Conservation (phyloP, 169 alveolate species). For the Cryptosporidium parvum region DNA sequence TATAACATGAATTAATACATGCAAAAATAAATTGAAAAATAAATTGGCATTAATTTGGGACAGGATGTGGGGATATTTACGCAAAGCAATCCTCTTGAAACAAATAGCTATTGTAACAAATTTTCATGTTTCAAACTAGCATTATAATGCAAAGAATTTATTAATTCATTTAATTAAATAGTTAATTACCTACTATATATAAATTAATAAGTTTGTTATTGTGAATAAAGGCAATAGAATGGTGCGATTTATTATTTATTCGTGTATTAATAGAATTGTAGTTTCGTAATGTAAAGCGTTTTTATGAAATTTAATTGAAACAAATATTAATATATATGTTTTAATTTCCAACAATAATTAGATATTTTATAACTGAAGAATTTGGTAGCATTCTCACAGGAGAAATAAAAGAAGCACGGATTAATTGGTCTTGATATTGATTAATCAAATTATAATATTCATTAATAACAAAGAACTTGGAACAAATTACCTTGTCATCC, state of each 20-base stretch:
- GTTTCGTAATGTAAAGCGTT: too few relatives aligned
- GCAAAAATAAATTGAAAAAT: neutral
- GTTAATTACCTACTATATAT: neutral
- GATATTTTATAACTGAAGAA: neutral
- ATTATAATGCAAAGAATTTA: neutral
- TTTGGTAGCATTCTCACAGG: neutral
- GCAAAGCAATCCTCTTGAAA: neutral
- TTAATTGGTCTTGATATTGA: neutral
- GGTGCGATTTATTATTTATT: neutral
- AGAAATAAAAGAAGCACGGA: neutral
- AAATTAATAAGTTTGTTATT: too few relatives aligned
- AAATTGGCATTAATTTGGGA: neutral
- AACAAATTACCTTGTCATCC: slow-evolving; percentile 2
- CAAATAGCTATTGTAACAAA: too few relatives aligned
- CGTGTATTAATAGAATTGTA: too few relatives aligned
- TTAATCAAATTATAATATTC: neutral
- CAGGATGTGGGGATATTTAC: neutral
- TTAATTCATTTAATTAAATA: too few relatives aligned
- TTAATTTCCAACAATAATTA: neutral
- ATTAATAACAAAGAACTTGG: slow-evolving; percentile 17
- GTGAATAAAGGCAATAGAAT: too few relatives aligned
- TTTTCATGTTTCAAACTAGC: too few relatives aligned
- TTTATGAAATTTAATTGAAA: too few relatives aligned
- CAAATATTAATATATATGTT: too few relatives aligned
- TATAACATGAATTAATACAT: neutral